Evolutionary conservation across 768 basidiomycete genomes (phyloP).

Genomic region (Asterophora lycoperdoides): DNA sequence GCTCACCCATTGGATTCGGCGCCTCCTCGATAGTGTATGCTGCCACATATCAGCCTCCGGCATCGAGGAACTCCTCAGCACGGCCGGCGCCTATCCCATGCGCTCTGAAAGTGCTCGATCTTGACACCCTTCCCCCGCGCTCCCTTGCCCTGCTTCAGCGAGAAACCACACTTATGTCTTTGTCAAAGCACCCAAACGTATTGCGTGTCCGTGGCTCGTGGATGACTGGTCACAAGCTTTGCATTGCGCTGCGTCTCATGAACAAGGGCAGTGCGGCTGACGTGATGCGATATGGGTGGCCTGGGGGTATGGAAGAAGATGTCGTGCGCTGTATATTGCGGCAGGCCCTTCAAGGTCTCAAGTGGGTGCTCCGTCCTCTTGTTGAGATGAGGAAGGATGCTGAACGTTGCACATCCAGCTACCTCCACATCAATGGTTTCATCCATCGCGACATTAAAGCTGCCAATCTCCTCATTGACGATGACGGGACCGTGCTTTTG

Average conservation of each 20-base stretch:
- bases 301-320: constrained; percentile 89
- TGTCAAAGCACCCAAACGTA: constrained; percentile 91
- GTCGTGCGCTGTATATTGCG: constrained; percentile 80
- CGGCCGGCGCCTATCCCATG: constrained; percentile 46
- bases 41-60: constrained; percentile 54
- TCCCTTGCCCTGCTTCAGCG: constrained; percentile 72
- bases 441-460: constrained; percentile 95
- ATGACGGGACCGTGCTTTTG: constrained; percentile 84
- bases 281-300: constrained; percentile 80
- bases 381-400: background rate
- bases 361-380: constrained; percentile 42
- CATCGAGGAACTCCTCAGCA: constrained; percentile 6
- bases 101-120: constrained; percentile 86
- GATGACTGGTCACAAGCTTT: constrained; percentile 78
- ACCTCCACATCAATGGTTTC: constrained; percentile 85
- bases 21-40: constrained; percentile 89
- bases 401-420: constrained; percentile 37
- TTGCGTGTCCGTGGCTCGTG: constrained; percentile 88
- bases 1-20: constrained; percentile 81
- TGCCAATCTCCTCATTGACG: constrained; percentile 88
- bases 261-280: constrained; percentile 84
- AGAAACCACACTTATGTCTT: constrained; percentile 89
- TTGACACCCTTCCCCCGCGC: constrained; percentile 69
- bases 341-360: constrained; percentile 85
- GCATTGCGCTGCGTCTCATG: constrained; percentile 88